These are phyloP conservation scores for Scheffersomyces coipomensis DNA, from an alignment of 805 yeast genomes.

Conservation along the genomic window DNA sequence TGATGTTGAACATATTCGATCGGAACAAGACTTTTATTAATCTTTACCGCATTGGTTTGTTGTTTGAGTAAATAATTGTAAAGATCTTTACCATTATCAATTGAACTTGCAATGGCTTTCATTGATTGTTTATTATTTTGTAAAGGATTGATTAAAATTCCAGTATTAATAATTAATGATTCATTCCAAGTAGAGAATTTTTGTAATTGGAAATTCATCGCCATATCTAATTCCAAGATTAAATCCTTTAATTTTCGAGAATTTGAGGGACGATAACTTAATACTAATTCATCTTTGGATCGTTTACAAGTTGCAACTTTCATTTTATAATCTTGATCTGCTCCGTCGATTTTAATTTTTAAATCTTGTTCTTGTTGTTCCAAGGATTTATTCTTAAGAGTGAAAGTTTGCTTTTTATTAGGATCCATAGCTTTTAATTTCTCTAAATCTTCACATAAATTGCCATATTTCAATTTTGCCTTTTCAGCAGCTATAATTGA, in stretches of 20 bases:
- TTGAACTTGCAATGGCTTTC: constrained; percentile 70
- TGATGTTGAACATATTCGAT: constrained; percentile 74
- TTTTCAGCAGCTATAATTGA: constrained; percentile 83
- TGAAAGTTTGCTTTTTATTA: constrained; percentile 67
- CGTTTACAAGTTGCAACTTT: constrained; percentile 73
- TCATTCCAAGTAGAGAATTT: constrained; percentile 88
- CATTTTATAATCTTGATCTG: constrained; percentile 83
- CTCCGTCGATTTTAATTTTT: constrained; percentile 71
- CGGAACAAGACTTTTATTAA: constrained; percentile 52
- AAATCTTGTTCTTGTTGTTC: constrained; percentile 92
- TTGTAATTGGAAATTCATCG: constrained; percentile 82
- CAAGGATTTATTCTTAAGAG: constrained; percentile 74
- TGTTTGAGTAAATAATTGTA: constrained; percentile 62
- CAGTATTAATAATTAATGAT: constrained; percentile 77
- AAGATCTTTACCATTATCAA: constrained; percentile 82
- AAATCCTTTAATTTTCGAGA: constrained; percentile 71
- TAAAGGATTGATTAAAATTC: constrained; percentile 79
- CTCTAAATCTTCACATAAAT: constrained; percentile 84
- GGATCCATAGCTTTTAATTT: constrained; percentile 80
- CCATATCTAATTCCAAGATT: constrained; percentile 85
- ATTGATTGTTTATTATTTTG: constrained; percentile 56
- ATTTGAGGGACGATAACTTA: constrained; percentile 73
- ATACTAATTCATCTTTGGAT: constrained; percentile 68
- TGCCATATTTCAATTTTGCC: constrained; percentile 72
- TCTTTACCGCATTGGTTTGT: constrained; percentile 28